Conservation (phyloP, 768 basidiomycete species). For the Paxillus ammoniavirescens region DNA sequence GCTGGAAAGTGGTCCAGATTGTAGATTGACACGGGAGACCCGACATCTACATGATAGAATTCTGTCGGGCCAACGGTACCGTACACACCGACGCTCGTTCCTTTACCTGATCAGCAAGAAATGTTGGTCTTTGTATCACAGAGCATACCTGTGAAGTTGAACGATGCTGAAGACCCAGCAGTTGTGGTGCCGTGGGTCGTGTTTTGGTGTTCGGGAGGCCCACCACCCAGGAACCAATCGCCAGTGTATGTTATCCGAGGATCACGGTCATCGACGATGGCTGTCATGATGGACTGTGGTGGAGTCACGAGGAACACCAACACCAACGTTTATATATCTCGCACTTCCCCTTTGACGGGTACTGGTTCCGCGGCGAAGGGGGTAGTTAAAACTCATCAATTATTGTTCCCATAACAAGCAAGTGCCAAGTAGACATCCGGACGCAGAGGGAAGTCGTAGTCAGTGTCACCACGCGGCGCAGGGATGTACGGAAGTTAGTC, state of each 20-base stretch:
- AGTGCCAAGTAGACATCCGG: too few species aligned
- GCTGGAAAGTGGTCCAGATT: not conserved
- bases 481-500: too few species aligned
- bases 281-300: not conserved
- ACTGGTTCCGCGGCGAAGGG: too few species aligned
- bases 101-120: not conserved
- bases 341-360: too few species aligned
- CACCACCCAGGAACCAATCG: not conserved
- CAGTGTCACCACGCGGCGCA: too few species aligned
- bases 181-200: not conserved
- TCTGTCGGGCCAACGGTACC: slow-evolving; percentile 1
- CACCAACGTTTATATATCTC: too few species aligned
- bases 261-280: slow-evolving; percentile 1
- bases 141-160: slow-evolving; percentile 2
- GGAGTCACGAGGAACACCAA: too few species aligned
- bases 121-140: not conserved
- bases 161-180: slow-evolving; percentile 1
- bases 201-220: not conserved
- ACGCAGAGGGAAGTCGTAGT: too few species aligned
- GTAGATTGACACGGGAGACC: slow-evolving; percentile 1
- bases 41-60: not conserved
- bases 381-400: too few species aligned
- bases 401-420: too few species aligned
- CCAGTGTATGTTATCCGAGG: not conserved
- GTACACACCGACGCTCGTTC: not conserved